Base-by-base conservation (phyloP, 371 early-diverging fungal species). In the Actinomucor elegans region DNA sequence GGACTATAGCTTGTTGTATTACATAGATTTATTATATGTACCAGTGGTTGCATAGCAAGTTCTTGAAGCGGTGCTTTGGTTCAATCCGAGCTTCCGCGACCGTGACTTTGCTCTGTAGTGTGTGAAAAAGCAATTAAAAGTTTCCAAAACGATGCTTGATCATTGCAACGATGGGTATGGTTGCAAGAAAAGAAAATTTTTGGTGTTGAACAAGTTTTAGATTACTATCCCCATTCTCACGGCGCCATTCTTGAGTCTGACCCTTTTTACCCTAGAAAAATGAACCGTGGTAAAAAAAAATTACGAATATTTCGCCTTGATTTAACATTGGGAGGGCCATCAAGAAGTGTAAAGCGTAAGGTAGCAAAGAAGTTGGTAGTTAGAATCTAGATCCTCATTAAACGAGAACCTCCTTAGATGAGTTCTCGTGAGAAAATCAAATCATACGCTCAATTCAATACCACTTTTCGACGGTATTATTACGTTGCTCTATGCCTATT, bases 121-220 rank as follows among this genome's bases (percentile, higher is more conserved):
- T n/a, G n/a, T n/a, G n/a, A n/a, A n/a, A n/a, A n/a, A n/a, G n/a
- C n/a, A n/a, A n/a, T n/a, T n/a, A n/a, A n/a, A n/a, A n/a, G n/a
- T n/a, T n/a, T n/a, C n/a, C 21, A 40, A 40, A 20, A 38, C 18
- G 23, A 40, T 40, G 24, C 10, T 40, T 20, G 40, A 40, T 40
- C 20, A 10, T 12, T 21, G 40, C 24, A 40, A 40, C 23, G 40
- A n/a, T n/a, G n/a, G n/a, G n/a, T n/a, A n/a, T 40, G 40, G 23
- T 23, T 40, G 23, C 23, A 40, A 40, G 40, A 40, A n/a, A n/a
- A n/a, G n/a, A 40, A 40, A 40, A 40, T 40, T 40, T 40, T 40
- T 40, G 40, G 20, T 40, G 40, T 40, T 40, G 23, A 40, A 40
- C 40, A 40, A 40, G 23, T 40, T 23, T 20, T 14, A 23, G 5